Percentiles rank a stretch among this genome's conserved stretches.
Conservation (phyloP, 768 basidiomycete genomes). For the Pleurotus ostreatus region DNA sequence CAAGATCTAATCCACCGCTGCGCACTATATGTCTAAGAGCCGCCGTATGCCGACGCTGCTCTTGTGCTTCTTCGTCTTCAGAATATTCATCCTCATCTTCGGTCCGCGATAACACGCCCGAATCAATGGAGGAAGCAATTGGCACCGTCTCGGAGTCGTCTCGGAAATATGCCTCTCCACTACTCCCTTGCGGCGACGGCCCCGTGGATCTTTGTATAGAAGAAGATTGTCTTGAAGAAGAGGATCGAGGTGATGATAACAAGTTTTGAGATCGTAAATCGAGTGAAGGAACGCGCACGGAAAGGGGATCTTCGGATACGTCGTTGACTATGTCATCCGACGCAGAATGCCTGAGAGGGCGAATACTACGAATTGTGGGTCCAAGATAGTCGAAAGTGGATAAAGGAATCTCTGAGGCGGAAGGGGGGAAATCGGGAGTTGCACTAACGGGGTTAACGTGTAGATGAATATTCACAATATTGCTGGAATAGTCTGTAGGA, state of each 20-base stretch:
- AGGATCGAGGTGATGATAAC: not conserved
- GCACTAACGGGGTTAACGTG: not conserved
- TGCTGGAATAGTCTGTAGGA: not conserved
- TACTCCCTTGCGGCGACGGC: not conserved
- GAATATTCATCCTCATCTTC: conserved; percentile 1
- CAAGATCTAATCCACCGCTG: not conserved
- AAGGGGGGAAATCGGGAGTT: conserved; percentile 5
- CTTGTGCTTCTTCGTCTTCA: not conserved
- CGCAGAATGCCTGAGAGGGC: not conserved
- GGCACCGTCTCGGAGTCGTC: conserved; percentile 3
- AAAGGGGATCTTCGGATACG: conserved; percentile 4
- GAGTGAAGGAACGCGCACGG: not conserved
- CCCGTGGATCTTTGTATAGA: not conserved
- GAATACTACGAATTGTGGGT: not conserved
- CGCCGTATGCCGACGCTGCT: not conserved
- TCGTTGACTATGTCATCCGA: conserved; percentile 7
- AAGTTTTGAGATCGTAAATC: conserved; percentile 1
- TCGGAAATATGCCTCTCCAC: not conserved
- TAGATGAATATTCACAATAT: not conserved
- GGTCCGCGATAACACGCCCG: not conserved
- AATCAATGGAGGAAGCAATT: conserved; percentile 5
- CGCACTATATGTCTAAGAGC: not conserved
- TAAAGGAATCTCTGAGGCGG: conserved; percentile 2
- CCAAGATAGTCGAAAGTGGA: not conserved
- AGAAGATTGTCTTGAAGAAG: not conserved